These are phyloP conservation scores for Lactifluus volemus DNA, from an alignment of 768 basidiomycete genomes.

Conservation along the genomic window DNA sequence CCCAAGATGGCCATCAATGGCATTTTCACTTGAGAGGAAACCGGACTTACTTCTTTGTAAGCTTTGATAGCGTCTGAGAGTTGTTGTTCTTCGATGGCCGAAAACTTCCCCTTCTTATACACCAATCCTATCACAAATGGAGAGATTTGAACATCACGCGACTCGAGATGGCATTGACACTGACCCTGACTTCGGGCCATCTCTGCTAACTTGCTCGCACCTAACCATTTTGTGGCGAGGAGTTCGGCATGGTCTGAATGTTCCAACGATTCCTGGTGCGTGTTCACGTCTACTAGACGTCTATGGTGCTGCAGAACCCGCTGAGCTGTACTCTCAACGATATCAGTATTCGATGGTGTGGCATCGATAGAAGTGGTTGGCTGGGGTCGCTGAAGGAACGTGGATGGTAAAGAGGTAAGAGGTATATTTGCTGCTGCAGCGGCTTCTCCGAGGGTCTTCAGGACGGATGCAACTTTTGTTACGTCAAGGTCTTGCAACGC, in stretches of 20 bases:
- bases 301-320: conserved; percentile 3
- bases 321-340: background rate
- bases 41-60: conserved; percentile 45
- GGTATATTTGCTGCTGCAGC: conserved; percentile 37
- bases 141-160: background rate
- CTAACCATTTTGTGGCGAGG: conserved; percentile 75
- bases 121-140: conserved; percentile 48
- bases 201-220: conserved; percentile 55
- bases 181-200: conserved; percentile 62
- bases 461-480: conserved; percentile 56
- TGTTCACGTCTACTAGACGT: background rate
- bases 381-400: conserved; percentile 3
- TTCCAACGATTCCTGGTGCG: conserved; percentile 28
- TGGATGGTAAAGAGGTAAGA: conserved; percentile 10
- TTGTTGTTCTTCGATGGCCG: conserved; percentile 64
- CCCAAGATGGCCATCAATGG: conserved; percentile 5
- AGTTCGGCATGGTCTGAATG: conserved; percentile 55
- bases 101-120: conserved; percentile 85
- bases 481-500: conserved; percentile 67
- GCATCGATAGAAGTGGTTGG: background rate
- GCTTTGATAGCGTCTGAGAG: conserved; percentile 54
- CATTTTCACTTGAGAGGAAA: background rate
- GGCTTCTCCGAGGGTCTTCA: conserved; percentile 57
- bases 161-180: background rate
- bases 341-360: background rate